A percentile compares a stretch with the other conserved stretches of the same genome.
Evolutionary conservation across 495 filamentous ascomycete genomes (phyloP).

Genomic region (Daldinia vernicosa): DNA sequence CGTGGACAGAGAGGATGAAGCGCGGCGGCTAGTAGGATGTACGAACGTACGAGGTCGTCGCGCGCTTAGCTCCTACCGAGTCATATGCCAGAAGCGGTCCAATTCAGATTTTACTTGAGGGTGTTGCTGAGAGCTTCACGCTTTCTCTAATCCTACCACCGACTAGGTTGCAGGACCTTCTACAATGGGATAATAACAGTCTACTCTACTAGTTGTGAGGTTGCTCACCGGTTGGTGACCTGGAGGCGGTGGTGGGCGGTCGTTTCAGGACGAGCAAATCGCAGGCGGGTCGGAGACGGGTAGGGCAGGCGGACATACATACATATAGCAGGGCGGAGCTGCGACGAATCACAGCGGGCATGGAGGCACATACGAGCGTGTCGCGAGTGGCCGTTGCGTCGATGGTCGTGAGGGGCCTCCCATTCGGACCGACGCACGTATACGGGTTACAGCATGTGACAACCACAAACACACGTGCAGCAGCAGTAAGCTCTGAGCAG

Average conservation of each 20-base stretch:
- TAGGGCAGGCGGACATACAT: not conserved
- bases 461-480: not conserved
- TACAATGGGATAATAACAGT: not conserved
- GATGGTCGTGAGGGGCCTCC: slow-evolving; percentile 7
- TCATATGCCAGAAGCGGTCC: not conserved
- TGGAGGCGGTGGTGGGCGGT: not conserved
- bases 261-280: not conserved
- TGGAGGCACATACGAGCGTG: not conserved
- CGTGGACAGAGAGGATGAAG: not conserved
- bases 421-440: slow-evolving; percentile 11
- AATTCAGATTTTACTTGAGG: not conserved
- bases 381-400: not conserved
- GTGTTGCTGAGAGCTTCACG: not conserved
- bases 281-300: not conserved
- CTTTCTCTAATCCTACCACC: not conserved
- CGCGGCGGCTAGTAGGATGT: not conserved
- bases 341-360: slow-evolving; percentile 3
- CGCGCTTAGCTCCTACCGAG: not conserved
- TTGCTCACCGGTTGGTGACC: not conserved
- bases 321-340: not conserved
- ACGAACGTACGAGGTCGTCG: too few relatives aligned
- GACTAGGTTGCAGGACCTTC: not conserved
- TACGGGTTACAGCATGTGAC: slow-evolving; percentile 14
- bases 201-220: not conserved
- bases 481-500: not conserved